phyloP scores from a whole-genome alignment of 352 stramenopile species.

The Nothophytophthora sp. region DNA sequence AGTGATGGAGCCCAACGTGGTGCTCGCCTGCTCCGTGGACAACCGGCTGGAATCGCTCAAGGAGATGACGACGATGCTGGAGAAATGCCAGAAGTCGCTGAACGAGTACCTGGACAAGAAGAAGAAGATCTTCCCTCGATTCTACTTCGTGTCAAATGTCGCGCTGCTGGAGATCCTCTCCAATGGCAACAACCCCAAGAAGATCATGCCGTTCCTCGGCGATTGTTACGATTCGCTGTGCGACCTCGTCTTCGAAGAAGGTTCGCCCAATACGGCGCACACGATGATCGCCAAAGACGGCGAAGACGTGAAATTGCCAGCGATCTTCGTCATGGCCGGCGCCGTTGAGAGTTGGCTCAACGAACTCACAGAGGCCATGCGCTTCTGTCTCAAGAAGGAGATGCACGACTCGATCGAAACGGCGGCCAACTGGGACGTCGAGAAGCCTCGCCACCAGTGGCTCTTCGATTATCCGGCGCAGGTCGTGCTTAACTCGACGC shows the following conservation, averaged over 20 bases:
- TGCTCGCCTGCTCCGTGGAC: conserved; percentile 73
- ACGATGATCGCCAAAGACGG: conserved; percentile 88
- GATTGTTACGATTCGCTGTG: conserved; percentile 98
- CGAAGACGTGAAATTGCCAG: conserved; percentile 62
- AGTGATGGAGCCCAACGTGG: conserved; percentile 84
- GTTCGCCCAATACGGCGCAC: conserved; percentile 74
- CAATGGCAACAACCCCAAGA: conserved; percentile 95
- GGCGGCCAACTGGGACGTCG: conserved; percentile 92
- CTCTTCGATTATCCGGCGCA: conserved; percentile 96
- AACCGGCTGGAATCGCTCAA: conserved; percentile 82
- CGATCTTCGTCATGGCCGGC: conserved; percentile 82
- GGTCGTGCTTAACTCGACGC: conserved; percentile 85
- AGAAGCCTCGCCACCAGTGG: conserved; percentile 97
- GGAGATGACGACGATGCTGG: conserved; percentile 88
- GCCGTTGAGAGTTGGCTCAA: conserved; percentile 89
- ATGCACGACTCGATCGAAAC: conserved; percentile 90
- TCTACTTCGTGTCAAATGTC: conserved; percentile 91
- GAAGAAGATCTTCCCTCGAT: conserved; percentile 92
- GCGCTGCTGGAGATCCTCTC: conserved; percentile 86
- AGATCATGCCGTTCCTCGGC: conserved; percentile 97
- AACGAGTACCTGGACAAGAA: conserved; percentile 93
- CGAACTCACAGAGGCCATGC: conserved; percentile 85
- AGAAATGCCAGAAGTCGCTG: conserved; percentile 89
- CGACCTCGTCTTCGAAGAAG: conserved; percentile 80
- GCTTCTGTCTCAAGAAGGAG: conserved; percentile 79